Percentiles rank a stretch among this genome's conserved stretches.
These are phyloP conservation scores for Moniliella sp. DNA, from an alignment of 1,284 basidiomycete genomes.

Conservation along the genomic window DNA sequence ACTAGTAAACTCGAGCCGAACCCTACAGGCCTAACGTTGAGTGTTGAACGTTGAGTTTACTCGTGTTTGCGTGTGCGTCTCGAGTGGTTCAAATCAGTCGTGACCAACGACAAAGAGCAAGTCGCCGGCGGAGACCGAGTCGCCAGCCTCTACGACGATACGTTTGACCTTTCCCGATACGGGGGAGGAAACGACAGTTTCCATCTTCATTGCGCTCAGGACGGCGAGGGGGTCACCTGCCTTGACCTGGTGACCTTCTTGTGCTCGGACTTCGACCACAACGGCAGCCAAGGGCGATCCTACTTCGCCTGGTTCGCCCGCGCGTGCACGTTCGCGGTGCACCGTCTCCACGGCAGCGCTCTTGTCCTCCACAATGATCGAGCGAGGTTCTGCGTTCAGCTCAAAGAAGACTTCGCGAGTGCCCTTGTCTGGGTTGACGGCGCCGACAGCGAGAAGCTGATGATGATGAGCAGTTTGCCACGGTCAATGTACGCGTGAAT, in stretches of 20 bases:
- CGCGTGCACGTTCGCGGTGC: conserved; percentile 78
- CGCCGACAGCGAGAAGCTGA: conserved; percentile 85
- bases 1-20: no score
- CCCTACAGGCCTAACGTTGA: no score
- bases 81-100: no score
- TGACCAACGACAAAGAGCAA: conserved; percentile 67
- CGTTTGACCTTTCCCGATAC: conserved; percentile 85
- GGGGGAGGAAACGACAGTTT: conserved; percentile 78
- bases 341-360: conserved; percentile 78
- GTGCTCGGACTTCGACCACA: conserved; percentile 85
- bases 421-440: conserved; percentile 70
- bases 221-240: conserved; percentile 73
- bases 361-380: conserved; percentile 60
- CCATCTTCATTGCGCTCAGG: conserved; percentile 42
- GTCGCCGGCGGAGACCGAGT: conserved; percentile 70
- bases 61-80: no score
- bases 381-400: conserved; percentile 33
- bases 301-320: conserved; percentile 74
- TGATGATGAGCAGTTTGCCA: conserved; percentile 81
- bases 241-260: conserved; percentile 88
- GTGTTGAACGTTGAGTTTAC: no score
- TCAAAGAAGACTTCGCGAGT: conserved; percentile 96
- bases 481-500: conserved; percentile 90
- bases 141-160: conserved; percentile 56
- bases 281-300: conserved; percentile 68